Percentiles rank a stretch among this genome's conserved stretches.
Evolutionary conservation across 495 filamentous ascomycete species (phyloP).

Genomic region (Chaetomium fimeti): DNA sequence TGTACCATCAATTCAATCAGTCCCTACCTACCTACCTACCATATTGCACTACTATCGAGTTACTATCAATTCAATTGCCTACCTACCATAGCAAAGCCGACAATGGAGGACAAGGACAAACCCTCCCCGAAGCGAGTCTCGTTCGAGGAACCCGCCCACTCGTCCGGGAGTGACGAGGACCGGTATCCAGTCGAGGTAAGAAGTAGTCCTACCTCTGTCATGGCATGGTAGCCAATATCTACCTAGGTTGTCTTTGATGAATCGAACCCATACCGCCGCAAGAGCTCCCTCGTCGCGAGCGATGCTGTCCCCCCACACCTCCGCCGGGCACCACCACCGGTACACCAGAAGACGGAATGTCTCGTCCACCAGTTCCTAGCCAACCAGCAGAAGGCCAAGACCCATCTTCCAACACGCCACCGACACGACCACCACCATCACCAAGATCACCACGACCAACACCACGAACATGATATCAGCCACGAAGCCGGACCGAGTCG

Average conservation of each 20-base stretch:
- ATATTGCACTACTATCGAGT: background rate
- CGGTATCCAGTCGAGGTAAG: constrained; percentile 43
- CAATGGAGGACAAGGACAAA: constrained; percentile 1
- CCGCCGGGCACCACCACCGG: constrained; percentile 42
- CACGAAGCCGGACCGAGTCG: constrained; percentile 31
- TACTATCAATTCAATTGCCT: background rate
- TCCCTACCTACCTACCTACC: background rate
- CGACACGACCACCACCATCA: constrained; percentile 7
- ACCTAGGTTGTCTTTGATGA: constrained; percentile 71
- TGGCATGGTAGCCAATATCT: constrained; percentile 12
- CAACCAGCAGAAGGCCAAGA: constrained; percentile 41
- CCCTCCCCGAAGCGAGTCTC: constrained; percentile 7
- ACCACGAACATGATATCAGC: background rate
- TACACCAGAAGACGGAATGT: constrained; percentile 59
- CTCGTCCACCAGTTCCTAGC: constrained; percentile 82
- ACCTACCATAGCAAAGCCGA: background rate
- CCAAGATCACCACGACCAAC: background rate
- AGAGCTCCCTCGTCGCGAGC: constrained; percentile 74
- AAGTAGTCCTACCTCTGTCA: background rate
- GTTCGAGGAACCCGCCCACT: constrained; percentile 23
- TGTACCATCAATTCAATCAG: background rate
- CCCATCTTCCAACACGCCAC: background rate
- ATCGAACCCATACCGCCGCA: constrained; percentile 71
- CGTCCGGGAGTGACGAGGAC: constrained; percentile 46
- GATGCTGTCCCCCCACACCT: constrained; percentile 48